Base-by-base conservation (phyloP, 768 basidiomycete genomes). In the Rubroboletus pulcherrimus region DNA sequence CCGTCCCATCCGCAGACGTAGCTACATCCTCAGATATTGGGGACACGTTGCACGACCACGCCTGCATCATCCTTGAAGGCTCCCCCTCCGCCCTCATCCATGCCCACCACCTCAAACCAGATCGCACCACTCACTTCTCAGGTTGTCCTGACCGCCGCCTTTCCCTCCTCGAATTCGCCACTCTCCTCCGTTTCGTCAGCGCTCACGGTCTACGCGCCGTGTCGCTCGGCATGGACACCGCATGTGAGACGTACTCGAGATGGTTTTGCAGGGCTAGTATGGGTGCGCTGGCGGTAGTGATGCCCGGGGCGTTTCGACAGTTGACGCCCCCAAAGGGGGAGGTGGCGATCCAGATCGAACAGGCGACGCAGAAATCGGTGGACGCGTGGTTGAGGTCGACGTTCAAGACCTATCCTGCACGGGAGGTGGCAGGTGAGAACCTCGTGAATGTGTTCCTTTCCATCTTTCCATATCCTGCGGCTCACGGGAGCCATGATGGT, bases 81-180 rank as follows among this genome's bases (percentile, higher is more conserved):
- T 31, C 42, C 1, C 60, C 58, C 5, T 39, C 44, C 1, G 48
- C 53, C 3, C 35, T 61, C 24, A 24, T 52, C 11, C 58, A 55
- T 3, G 33, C 24, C 15, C 41, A 60, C 11, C 53, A 56, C 33
- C n/a, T 52, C 41, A 30, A 29, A 17, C 29, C 43, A 8, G 53
- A 60, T 15, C 53, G 46, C 26, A 49, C 29, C 5, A 40, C 43
- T 7, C 21, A 34, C 14, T 54, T 60, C 7, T 5, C 24, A 1
- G 6, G 19, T 6, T 51, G 53, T 5, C 30, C 35, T 0, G 53
- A 60, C 21, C 57, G 59, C 7, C 49, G 14, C 2, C 57, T 61
- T 2, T 59, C 57, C 7, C 53, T 61, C 5, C 31, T 45, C 7
- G 59, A 61, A 41, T 43, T 61, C 15, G 59, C 59, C 7, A 61